phyloP scores from a whole-genome alignment of 306 rosid species.

The Quercus parvula region DNA sequence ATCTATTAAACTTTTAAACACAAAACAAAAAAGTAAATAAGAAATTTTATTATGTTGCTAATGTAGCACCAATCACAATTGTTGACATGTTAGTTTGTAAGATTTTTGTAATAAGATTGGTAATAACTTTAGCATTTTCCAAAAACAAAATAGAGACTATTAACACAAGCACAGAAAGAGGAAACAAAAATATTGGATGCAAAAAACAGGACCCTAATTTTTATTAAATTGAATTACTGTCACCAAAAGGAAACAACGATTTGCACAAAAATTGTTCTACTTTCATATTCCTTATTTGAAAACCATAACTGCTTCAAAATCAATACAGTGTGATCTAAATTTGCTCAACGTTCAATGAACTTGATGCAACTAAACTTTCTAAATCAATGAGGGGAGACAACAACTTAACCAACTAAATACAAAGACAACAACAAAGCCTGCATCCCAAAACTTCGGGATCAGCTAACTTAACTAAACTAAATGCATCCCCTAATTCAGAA shows the following conservation, averaged over 20 bases:
- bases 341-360: not conserved
- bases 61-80: too few species aligned
- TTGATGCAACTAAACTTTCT: slow-evolving; percentile 6
- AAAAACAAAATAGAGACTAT: not conserved
- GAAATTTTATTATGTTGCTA: too few species aligned
- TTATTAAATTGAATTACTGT: not conserved
- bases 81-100: too few species aligned
- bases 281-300: too few species aligned
- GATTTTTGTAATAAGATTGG: too few species aligned
- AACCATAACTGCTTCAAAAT: not conserved
- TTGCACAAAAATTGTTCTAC: too few species aligned
- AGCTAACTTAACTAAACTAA: slow-evolving; percentile 1
- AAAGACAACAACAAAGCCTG: too few species aligned
- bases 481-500: slow-evolving; percentile 5
- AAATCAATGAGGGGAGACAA: not conserved
- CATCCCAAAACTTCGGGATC: too few species aligned
- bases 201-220: not conserved
- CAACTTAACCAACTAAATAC: not conserved
- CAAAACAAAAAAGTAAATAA: too few species aligned
- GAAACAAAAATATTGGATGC: not conserved
- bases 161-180: not conserved
- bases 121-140: too few species aligned
- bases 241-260: not conserved
- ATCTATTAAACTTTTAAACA: too few species aligned
- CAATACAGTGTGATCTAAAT: not conserved